Evolutionary conservation across 352 stramenopile genomes (phyloP), one percentile per base, ranked within the genome.

Genomic region (Phytophthora pinifolia): DNA sequence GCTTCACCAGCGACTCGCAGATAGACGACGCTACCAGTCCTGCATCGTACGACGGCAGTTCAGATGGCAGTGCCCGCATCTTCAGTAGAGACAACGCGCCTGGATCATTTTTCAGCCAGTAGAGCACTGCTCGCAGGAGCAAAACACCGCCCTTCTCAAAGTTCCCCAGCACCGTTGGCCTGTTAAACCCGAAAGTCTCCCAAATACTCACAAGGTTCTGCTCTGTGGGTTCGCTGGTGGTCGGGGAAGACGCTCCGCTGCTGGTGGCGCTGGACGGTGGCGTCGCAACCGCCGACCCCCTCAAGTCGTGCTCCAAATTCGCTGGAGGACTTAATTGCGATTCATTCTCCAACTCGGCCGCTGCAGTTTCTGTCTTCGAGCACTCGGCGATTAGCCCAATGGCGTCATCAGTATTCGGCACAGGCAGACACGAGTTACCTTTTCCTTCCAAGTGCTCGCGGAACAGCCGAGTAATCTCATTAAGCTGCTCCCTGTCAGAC

Each of bases 121-220:
- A 83, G 5, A 74, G 67, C 18, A 94, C 58, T 4, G 67, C 74
- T 48, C 74, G 72, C 7, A 92, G 59, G 42, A 94, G 53, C 39
- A 94, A 38, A 7, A 90, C 77, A 6, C 84, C 84, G 13, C 84
- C 82, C 25, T 87, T 84, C 5, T 89, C 68, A 58, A 94, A 94
- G 61, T 94, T 94, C 10, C 70, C 68, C 25, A 89, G 58, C 10
- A 92, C 65, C 4, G 63, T 76, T 29, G 68, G 60, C 6, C 64
- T 70, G 46, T 89, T 88, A 48, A 92, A 92, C 0, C 84, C 84
- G 48, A 89, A 85, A 14, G 79, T 75, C 38, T 91, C 79, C 84
- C 84, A 94, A 5, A 77, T 54, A n/a, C 70, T 67, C 7, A 88
- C 70, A 31, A 87, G 46, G 10, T 71, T 57, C 30, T 47, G 56